Evolutionary conservation across 2,329 filamentous ascomycete species (phyloP).

Genomic region (Emericellopsis atlantica): DNA sequence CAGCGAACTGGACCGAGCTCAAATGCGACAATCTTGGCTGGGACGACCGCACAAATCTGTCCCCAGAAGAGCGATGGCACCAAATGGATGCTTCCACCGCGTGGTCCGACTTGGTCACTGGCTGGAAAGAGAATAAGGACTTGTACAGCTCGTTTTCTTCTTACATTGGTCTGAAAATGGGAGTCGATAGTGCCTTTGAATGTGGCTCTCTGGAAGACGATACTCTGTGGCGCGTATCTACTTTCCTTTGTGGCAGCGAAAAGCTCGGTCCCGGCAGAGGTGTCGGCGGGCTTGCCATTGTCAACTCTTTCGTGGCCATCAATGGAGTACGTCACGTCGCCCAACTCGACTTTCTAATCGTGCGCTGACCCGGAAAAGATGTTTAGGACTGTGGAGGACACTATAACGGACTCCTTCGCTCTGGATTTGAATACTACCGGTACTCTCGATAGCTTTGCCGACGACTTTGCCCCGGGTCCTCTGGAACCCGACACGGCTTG

Average conservation of each 20-base stretch:
- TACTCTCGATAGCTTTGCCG: background rate
- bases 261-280: no score
- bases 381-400: background rate
- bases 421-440: background rate
- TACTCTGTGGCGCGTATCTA: no score
- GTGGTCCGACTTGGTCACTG: background rate
- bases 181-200: no score
- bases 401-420: background rate
- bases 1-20: background rate
- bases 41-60: background rate
- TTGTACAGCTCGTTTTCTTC: background rate
- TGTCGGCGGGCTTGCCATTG: no score
- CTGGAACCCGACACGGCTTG: constrained; percentile 9
- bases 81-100: background rate
- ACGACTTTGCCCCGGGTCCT: constrained; percentile 13
- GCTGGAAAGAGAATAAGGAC: background rate
- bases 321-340: no score
- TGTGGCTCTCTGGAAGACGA: no score
- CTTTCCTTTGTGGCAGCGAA: no score
- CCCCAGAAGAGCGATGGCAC: background rate
- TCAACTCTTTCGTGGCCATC: no score
- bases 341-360: background rate
- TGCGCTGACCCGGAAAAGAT: background rate
- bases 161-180: no score
- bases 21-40: background rate